These are phyloP conservation scores for Lasiodiplodia citricola DNA, from an alignment of 2,329 filamentous ascomycete species.

Conservation along the genomic window DNA sequence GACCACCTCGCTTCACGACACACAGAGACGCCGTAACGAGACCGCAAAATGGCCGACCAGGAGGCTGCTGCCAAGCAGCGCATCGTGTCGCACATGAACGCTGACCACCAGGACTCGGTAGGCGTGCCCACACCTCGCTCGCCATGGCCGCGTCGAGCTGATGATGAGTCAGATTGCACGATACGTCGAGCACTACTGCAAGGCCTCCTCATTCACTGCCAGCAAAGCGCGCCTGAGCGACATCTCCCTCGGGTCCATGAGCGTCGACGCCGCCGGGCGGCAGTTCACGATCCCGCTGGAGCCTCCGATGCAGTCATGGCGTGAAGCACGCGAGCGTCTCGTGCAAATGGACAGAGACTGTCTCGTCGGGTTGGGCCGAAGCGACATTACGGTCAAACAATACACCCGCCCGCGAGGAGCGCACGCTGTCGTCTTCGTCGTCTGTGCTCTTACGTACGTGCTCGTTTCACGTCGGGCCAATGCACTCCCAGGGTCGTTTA, in stretches of 20 bases:
- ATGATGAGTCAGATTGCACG: constrained; percentile 57
- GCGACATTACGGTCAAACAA: constrained; percentile 60
- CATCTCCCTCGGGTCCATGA: constrained; percentile 68
- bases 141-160: constrained; percentile 24
- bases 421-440: constrained; percentile 60
- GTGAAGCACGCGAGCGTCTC: constrained; percentile 71
- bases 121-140: constrained; percentile 16
- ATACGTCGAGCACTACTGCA: constrained; percentile 76
- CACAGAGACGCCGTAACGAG: not conserved
- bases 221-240: constrained; percentile 67
- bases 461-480: constrained; percentile 38
- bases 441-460: constrained; percentile 43
- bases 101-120: constrained; percentile 74
- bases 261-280: constrained; percentile 60
- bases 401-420: constrained; percentile 57
- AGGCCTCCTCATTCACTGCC: constrained; percentile 61
- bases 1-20: not conserved
- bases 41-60: constrained; percentile 38
- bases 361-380: constrained; percentile 65
- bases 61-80: constrained; percentile 61
- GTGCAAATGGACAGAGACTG: constrained; percentile 73
- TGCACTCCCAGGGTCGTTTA: constrained; percentile 40
- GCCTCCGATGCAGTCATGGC: constrained; percentile 71
- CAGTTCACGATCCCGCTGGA: constrained; percentile 63
- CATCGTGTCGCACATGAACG: constrained; percentile 86